Conservation (phyloP, 768 basidiomycete species). For the Boletus subcaerulescens region DNA sequence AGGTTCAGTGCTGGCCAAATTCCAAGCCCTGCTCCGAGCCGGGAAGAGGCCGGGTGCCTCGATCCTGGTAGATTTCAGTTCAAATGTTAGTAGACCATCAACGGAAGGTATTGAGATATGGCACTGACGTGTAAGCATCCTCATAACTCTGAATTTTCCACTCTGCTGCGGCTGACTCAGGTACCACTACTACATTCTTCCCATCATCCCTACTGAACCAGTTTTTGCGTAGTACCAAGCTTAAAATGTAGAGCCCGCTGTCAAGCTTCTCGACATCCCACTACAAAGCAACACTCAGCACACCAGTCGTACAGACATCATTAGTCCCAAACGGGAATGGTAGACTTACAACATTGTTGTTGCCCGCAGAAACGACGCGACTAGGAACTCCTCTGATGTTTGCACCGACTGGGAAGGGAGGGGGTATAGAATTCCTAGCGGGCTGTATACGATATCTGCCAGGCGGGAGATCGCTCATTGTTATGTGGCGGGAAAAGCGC, state of each 20-base stretch:
- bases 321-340: not conserved
- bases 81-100: not conserved
- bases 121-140: not conserved
- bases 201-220: not conserved
- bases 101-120: not conserved
- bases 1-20: not conserved
- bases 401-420: not conserved
- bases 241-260: not conserved
- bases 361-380: not conserved
- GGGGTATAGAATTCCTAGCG: not conserved
- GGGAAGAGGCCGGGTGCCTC: not conserved
- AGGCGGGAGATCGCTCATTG: not conserved
- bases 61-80: not conserved
- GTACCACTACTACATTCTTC: not conserved
- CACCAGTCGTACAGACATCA: not conserved
- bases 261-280: not conserved
- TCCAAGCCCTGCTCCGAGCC: not conserved
- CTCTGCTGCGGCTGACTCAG: no score
- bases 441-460: not conserved
- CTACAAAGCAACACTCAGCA: not conserved
- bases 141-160: not conserved
- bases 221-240: fast-evolving
- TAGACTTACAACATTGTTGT: not conserved
- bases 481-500: not conserved
- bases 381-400: not conserved